These are phyloP conservation scores for Metschnikowia proteae DNA, from an alignment of 805 yeast genomes.

Conservation along the genomic window DNA sequence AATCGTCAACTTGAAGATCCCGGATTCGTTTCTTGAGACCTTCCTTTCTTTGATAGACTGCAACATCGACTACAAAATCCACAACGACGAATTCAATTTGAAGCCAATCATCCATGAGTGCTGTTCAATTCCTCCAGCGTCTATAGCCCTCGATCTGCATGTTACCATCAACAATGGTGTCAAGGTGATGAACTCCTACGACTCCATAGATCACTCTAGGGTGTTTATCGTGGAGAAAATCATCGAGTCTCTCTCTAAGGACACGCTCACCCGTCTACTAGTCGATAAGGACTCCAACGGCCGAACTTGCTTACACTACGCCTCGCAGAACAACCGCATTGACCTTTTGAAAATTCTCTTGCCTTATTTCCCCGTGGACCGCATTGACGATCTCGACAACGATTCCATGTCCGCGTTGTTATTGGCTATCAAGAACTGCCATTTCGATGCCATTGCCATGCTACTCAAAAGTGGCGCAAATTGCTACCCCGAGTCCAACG, in stretches of 20 bases:
- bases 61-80: conserved; percentile 56
- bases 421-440: conserved; percentile 69
- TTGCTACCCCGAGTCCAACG: conserved; percentile 44
- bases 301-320: conserved; percentile 82
- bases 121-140: conserved; percentile 39
- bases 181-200: conserved; percentile 35
- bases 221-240: conserved; percentile 34
- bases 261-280: conserved; percentile 22
- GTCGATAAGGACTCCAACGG: conserved; percentile 60
- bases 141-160: conserved; percentile 31
- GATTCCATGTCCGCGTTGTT: conserved; percentile 80
- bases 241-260: conserved; percentile 21
- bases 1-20: conserved; percentile 58
- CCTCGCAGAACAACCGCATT: conserved; percentile 54
- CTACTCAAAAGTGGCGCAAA: conserved; percentile 34
- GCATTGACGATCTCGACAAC: conserved; percentile 56
- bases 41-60: conserved; percentile 42
- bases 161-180: conserved; percentile 43
- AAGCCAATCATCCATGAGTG: conserved; percentile 75
- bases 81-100: conserved; percentile 59
- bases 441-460: conserved; percentile 40
- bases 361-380: conserved; percentile 31
- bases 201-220: conserved; percentile 37
- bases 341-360: conserved; percentile 43
- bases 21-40: conserved; percentile 55